These are phyloP conservation scores for Schizosaccharomyces cryophilus DNA, from an alignment of 805 yeast species.

Conservation along the genomic window DNA sequence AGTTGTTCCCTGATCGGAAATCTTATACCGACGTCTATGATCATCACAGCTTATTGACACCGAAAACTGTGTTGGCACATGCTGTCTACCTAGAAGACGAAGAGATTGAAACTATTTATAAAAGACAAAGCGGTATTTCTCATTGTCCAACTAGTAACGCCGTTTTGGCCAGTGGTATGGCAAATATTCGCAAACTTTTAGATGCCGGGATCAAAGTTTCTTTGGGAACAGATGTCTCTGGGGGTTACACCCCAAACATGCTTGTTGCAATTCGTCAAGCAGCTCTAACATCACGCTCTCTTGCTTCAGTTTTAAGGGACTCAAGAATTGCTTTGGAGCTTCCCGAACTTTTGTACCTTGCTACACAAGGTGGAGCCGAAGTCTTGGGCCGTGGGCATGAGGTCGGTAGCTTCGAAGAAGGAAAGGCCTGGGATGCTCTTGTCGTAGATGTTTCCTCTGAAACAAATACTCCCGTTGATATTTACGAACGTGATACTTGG, in stretches of 20 bases:
- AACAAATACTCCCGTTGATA: conserved; percentile 36
- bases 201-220: conserved; percentile 48
- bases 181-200: conserved; percentile 48
- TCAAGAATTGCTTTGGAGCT: conserved; percentile 30
- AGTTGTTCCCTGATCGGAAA: conserved; percentile 44
- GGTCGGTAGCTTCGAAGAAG: conserved; percentile 49
- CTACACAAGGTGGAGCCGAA: conserved; percentile 75
- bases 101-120: conserved; percentile 35
- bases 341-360: conserved; percentile 51
- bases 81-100: conserved; percentile 48
- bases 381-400: conserved; percentile 32
- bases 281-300: conserved; percentile 38
- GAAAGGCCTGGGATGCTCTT: conserved; percentile 70
- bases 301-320: conserved; percentile 24
- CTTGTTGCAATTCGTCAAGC: conserved; percentile 47
- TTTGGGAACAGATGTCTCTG: conserved; percentile 59
- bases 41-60: conserved; percentile 30
- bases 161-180: conserved; percentile 72
- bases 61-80: conserved; percentile 65
- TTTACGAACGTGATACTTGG: conserved; percentile 27
- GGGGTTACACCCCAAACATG: conserved; percentile 47
- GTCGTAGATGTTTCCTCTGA: conserved; percentile 33
- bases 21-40: conserved; percentile 61
- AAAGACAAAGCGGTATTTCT: conserved; percentile 42
- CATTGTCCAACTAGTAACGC: conserved; percentile 90